A percentile compares a stretch with the other conserved stretches of the same genome.
Evolutionary conservation across 371 early-diverging fungal species (phyloP).

Genomic region (Mortierella sp.): DNA sequence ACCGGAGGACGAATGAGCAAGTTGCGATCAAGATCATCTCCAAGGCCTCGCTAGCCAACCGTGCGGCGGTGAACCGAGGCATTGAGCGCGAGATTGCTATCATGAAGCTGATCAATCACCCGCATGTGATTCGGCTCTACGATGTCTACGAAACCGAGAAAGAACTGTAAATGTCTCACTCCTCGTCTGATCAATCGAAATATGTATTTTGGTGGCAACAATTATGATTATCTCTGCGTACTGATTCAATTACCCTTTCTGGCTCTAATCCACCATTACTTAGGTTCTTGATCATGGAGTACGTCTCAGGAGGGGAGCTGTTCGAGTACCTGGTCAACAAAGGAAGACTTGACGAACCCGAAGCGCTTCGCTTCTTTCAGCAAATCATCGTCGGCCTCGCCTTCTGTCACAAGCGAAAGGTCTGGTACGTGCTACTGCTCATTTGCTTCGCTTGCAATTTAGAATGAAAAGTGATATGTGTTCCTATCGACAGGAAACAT

Average conservation of each 20-base stretch:
- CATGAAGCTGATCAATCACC: constrained; percentile 94
- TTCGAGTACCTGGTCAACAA: constrained; percentile 95
- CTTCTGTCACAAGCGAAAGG: constrained; percentile 93
- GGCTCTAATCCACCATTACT: background rate
- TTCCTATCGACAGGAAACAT: background rate
- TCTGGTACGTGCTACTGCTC: constrained; percentile 69
- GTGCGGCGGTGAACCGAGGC: constrained; percentile 78
- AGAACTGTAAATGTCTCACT: constrained; percentile 71
- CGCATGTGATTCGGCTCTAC: constrained; percentile 88
- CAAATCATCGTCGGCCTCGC: constrained; percentile 96
- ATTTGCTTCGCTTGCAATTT: background rate
- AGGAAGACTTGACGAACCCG: constrained; percentile 88
- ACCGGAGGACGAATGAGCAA: constrained; percentile 78
- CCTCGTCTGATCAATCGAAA: background rate
- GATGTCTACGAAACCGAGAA: constrained; percentile 91
- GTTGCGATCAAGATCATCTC: constrained; percentile 95
- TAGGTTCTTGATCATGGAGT: constrained; percentile 95
- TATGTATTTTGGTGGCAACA: constrained; percentile 1
- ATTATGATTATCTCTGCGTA: background rate
- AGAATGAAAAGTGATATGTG: background rate
- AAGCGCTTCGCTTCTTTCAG: constrained; percentile 94
- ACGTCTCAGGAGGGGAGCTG: constrained; percentile 96
- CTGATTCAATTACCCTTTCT: background rate
- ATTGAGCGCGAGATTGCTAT: constrained; percentile 95
- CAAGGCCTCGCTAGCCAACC: constrained; percentile 71